phyloP scores from a whole-genome alignment of 1,284 basidiomycete species.

The Trichosporon sp. region DNA sequence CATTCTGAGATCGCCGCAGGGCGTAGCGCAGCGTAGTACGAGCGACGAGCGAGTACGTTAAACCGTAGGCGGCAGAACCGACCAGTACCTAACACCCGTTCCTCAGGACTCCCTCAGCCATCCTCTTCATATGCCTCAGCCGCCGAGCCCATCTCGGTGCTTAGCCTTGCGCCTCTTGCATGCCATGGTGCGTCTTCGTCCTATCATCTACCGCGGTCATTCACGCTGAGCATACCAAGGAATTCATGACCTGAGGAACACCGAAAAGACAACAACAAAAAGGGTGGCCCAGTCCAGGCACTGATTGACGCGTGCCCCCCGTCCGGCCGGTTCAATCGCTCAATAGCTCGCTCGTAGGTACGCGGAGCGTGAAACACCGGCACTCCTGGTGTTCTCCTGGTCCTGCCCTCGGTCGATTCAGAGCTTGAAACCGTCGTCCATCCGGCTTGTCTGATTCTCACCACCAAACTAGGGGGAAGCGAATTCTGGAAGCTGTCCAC shows the following conservation, averaged over 20 bases:
- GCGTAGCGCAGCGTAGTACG: too few species aligned
- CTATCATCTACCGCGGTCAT: conserved; percentile 2
- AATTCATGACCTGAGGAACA: background rate
- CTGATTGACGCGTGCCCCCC: background rate
- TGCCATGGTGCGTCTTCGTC: background rate
- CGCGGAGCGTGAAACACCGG: background rate
- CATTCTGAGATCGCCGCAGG: background rate
- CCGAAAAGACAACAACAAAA: background rate
- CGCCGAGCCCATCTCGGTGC: background rate
- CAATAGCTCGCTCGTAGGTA: too few species aligned
- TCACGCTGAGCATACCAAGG: background rate
- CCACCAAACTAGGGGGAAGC: background rate
- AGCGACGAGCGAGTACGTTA: background rate
- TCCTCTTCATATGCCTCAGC: background rate
- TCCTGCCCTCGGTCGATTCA: background rate
- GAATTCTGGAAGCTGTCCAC: too few species aligned
- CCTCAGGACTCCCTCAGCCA: conserved; percentile 4
- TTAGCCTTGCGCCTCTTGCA: background rate
- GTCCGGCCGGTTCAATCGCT: background rate
- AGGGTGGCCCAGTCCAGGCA: conserved; percentile 4
- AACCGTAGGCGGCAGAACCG: background rate
- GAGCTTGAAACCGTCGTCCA: background rate
- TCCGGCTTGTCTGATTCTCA: background rate
- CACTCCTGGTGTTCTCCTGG: background rate
- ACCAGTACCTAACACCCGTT: background rate